A percentile compares a stretch with the other conserved stretches of the same genome.
phyloP scores from a whole-genome alignment of 2,329 filamentous ascomycete species.

The Epichloe scottii region DNA sequence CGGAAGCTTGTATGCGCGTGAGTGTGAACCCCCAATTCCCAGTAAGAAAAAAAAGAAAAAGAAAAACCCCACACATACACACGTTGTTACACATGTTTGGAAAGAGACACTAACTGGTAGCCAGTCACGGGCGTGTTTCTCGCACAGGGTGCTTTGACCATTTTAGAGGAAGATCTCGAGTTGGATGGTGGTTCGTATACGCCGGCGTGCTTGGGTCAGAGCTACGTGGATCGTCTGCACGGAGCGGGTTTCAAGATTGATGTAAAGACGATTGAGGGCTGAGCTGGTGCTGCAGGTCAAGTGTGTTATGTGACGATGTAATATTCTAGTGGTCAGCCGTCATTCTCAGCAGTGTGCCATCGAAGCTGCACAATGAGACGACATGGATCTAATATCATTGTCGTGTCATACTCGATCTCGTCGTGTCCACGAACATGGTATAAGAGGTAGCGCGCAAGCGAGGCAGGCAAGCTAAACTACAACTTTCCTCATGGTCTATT shows the following conservation, averaged over 20 bases:
- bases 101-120: neutral
- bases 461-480: neutral
- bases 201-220: constrained; percentile 56
- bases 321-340: neutral
- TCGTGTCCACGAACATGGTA: no score
- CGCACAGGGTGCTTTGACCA: constrained; percentile 49
- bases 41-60: no score
- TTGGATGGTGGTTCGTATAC: constrained; percentile 59
- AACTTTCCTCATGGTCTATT: neutral
- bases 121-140: constrained; percentile 53
- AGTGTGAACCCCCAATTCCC: constrained; percentile 18
- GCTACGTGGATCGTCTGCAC: constrained; percentile 50
- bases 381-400: no score
- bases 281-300: constrained; percentile 11
- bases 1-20: constrained; percentile 54
- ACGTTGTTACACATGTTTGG: neutral
- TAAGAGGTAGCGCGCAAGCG: no score
- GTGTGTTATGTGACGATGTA: neutral
- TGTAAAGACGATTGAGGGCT: constrained; percentile 22
- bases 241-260: constrained; percentile 52
- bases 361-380: no score
- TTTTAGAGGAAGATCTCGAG: constrained; percentile 49
- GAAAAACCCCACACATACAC: no score
- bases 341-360: neutral
- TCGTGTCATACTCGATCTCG: no score